These are phyloP conservation scores for Penicillium sp. DNA, from an alignment of 2,329 filamentous ascomycete species.

Conservation along the genomic window DNA sequence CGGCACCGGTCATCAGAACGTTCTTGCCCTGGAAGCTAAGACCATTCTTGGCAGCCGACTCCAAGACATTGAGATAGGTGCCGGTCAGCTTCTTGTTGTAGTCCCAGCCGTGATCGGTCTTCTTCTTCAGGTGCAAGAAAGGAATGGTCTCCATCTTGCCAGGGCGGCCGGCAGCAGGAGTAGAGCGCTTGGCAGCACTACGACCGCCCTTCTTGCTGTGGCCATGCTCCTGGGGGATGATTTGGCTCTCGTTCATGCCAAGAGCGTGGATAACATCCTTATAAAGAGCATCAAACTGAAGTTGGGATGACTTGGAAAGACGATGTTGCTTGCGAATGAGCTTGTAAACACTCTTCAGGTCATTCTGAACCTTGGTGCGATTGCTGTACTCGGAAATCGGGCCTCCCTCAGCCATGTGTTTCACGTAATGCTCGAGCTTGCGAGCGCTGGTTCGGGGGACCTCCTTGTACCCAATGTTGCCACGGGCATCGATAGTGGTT, in stretches of 20 bases:
- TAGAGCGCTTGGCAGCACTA: slow-evolving; percentile 49
- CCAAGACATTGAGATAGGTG: slow-evolving; percentile 84
- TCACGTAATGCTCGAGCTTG: slow-evolving; percentile 97
- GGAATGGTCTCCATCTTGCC: slow-evolving; percentile 97
- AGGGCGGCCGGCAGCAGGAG: slow-evolving; percentile 57
- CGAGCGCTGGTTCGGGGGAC: slow-evolving; percentile 80
- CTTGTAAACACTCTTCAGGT: slow-evolving; percentile 92
- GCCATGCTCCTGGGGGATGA: slow-evolving; percentile 81
- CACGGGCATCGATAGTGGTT: slow-evolving; percentile 86
- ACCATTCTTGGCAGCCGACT: slow-evolving; percentile 80
- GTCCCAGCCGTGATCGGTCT: slow-evolving; percentile 94
- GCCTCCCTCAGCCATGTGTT: slow-evolving; percentile 96
- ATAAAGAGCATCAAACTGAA: slow-evolving; percentile 95
- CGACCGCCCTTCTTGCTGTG: slow-evolving; percentile 55
- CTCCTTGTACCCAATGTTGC: slow-evolving; percentile 90
- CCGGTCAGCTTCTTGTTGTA: slow-evolving; percentile 99
- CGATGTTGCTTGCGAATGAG: slow-evolving; percentile 98
- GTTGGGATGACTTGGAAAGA: slow-evolving; percentile 89
- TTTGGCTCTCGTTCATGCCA: slow-evolving; percentile 97
- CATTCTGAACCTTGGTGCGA: slow-evolving; percentile 95
- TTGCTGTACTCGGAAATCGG: slow-evolving; percentile 99
- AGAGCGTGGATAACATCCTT: slow-evolving; percentile 90
- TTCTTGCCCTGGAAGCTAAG: slow-evolving; percentile 94
- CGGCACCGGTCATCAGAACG: slow-evolving; percentile 95
- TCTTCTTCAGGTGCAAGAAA: slow-evolving; percentile 96